These are phyloP conservation scores for Wickerhamiella alocasiicola DNA, from an alignment of 805 yeast species.

Conservation along the genomic window DNA sequence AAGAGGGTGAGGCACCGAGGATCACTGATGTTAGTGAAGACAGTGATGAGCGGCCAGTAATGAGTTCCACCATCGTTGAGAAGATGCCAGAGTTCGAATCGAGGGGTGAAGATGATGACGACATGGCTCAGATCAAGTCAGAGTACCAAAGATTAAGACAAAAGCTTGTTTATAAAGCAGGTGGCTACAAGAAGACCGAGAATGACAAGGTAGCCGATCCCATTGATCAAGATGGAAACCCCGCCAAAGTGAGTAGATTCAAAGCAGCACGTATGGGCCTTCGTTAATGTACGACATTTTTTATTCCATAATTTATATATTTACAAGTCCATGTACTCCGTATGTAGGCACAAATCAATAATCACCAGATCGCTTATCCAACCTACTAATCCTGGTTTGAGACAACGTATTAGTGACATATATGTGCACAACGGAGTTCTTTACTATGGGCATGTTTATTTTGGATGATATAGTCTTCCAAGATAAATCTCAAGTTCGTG, in stretches of 20 bases:
- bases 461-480: slow-evolving; percentile 70
- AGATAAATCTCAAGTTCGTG: slow-evolving; percentile 23
- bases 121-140: slow-evolving; percentile 26
- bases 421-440: slow-evolving; percentile 30
- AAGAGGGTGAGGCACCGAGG: slow-evolving; percentile 2
- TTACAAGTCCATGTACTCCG: too few relatives aligned
- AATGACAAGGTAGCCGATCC: slow-evolving; percentile 53
- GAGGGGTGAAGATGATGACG: slow-evolving; percentile 7
- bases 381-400: too few relatives aligned
- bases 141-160: slow-evolving; percentile 49
- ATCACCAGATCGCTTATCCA: too few relatives aligned
- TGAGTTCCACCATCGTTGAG: slow-evolving; percentile 7
- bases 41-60: slow-evolving; percentile 3
- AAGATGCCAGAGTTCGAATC: slow-evolving; percentile 1
- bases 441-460: slow-evolving; percentile 80
- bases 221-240: slow-evolving; percentile 49
- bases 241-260: slow-evolving; percentile 52
- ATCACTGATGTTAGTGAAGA: background rate
- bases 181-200: slow-evolving; percentile 37
- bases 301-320: too few relatives aligned
- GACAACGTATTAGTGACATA: too few relatives aligned
- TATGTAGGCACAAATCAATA: too few relatives aligned
- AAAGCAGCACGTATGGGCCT: slow-evolving; percentile 36
- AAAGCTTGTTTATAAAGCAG: slow-evolving; percentile 35
- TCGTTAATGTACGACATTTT: background rate